These are phyloP conservation scores for Grigorovia transvaalensis DNA, from an alignment of 805 yeast genomes.

Conservation along the genomic window DNA sequence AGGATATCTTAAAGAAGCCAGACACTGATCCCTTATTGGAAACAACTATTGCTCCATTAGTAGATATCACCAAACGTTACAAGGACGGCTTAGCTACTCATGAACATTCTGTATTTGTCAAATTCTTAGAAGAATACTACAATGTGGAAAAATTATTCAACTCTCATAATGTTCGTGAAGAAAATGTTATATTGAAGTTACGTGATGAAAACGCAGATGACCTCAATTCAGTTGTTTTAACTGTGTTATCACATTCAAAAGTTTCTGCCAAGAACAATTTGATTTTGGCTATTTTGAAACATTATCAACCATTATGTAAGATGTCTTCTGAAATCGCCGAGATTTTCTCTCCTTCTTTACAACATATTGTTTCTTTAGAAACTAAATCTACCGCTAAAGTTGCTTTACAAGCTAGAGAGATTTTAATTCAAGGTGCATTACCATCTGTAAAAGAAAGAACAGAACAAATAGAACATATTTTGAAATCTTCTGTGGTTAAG, in stretches of 20 bases:
- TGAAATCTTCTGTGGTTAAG: slow-evolving; percentile 83
- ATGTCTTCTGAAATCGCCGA: slow-evolving; percentile 59
- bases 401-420: slow-evolving; percentile 89
- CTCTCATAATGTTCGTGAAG: slow-evolving; percentile 70
- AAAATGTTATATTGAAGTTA: slow-evolving; percentile 74
- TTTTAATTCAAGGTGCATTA: slow-evolving; percentile 89
- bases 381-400: slow-evolving; percentile 88
- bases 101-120: slow-evolving; percentile 66
- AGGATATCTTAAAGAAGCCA: slow-evolving; percentile 42
- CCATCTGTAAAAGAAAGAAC: slow-evolving; percentile 95
- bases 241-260: slow-evolving; percentile 81
- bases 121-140: slow-evolving; percentile 60
- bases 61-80: slow-evolving; percentile 60
- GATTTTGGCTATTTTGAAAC: slow-evolving; percentile 72
- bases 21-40: slow-evolving; percentile 43
- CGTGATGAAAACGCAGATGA: slow-evolving; percentile 82
- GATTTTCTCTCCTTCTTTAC: slow-evolving; percentile 60
- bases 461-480: slow-evolving; percentile 93
- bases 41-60: slow-evolving; percentile 61
- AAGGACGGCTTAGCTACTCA: slow-evolving; percentile 70
- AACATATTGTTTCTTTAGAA: slow-evolving; percentile 76
- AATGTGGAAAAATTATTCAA: slow-evolving; percentile 69
- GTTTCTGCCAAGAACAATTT: slow-evolving; percentile 89
- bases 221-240: slow-evolving; percentile 57
- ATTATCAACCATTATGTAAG: slow-evolving; percentile 71